Conservation (phyloP, 371 early-diverging fungal species). For the Catenaria anguillulae region DNA sequence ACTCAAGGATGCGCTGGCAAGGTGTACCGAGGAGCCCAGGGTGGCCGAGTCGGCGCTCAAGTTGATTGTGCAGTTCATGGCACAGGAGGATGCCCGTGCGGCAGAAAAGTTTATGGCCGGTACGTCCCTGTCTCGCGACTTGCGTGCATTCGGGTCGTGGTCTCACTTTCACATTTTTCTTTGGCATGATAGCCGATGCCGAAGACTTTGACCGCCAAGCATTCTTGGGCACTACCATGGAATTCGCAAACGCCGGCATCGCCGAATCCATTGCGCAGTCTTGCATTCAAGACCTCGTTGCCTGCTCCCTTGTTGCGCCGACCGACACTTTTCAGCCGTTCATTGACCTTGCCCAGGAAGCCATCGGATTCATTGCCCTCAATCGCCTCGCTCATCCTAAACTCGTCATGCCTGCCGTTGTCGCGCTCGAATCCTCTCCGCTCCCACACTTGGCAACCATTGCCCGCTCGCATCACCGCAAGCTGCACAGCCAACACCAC, state of each 20-base stretch:
- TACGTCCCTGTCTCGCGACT: no score
- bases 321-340: not conserved
- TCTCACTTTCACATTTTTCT: no score
- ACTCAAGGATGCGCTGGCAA: constrained; percentile 44
- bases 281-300: not conserved
- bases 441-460: constrained; percentile 44
- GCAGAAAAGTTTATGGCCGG: not conserved
- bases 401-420: constrained; percentile 53
- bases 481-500: constrained; percentile 64
- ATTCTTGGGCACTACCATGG: constrained; percentile 2
- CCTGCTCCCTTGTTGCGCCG: not conserved
- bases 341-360: not conserved
- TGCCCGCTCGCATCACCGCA: constrained; percentile 51
- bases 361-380: constrained; percentile 9
- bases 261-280: constrained; percentile 5
- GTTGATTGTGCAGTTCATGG: constrained; percentile 51
- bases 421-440: constrained; percentile 63
- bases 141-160: constrained; percentile 58
- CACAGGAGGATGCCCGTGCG: constrained; percentile 38
- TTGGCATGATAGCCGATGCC: no score
- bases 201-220: not conserved
- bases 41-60: constrained; percentile 56
- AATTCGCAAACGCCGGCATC: constrained; percentile 1
- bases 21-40: constrained; percentile 12
- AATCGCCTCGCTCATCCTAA: constrained; percentile 2